Conservation (phyloP, 805 yeast genomes). For the Wickerhamomyces chambardii region DNA sequence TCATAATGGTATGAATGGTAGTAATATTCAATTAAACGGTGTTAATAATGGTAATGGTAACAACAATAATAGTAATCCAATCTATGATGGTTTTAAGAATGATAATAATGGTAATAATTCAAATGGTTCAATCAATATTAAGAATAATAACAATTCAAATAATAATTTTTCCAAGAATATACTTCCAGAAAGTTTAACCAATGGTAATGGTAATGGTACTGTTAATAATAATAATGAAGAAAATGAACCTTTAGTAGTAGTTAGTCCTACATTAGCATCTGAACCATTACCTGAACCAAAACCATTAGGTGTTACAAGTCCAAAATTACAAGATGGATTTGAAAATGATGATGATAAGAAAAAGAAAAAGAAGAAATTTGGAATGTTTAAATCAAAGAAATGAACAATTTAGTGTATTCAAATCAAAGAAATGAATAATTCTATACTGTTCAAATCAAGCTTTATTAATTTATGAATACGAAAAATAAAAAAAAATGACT, state of each 20-base stretch:
- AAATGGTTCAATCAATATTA: neutral
- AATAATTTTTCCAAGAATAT: too few relatives aligned
- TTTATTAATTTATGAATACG: too few relatives aligned
- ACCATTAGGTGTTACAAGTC: constrained; percentile 5
- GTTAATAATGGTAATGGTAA: too few relatives aligned
- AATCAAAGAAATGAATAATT: too few relatives aligned
- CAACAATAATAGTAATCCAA: too few relatives aligned
- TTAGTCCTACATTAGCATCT: too few relatives aligned
- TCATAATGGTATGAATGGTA: neutral
- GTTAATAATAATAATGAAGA: constrained; percentile 3
- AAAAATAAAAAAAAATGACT: too few relatives aligned
- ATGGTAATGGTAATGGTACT: constrained; percentile 3
- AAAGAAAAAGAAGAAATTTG: constrained; percentile 6
- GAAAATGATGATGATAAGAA: constrained; percentile 1
- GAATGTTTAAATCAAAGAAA: constrained; percentile 4
- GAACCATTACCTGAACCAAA: constrained; percentile 2
- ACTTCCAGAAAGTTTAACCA: too few relatives aligned
- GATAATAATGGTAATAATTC: neutral
- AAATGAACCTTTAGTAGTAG: neutral
- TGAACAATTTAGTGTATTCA: too few relatives aligned
- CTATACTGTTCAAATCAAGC: too few relatives aligned
- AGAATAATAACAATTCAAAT: too few relatives aligned
- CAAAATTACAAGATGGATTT: neutral
- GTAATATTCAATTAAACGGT: too few relatives aligned
- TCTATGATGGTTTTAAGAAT: neutral